Evolutionary conservation across 495 filamentous ascomycete genomes (phyloP).

Genomic region (Penicillium fimorum): DNA sequence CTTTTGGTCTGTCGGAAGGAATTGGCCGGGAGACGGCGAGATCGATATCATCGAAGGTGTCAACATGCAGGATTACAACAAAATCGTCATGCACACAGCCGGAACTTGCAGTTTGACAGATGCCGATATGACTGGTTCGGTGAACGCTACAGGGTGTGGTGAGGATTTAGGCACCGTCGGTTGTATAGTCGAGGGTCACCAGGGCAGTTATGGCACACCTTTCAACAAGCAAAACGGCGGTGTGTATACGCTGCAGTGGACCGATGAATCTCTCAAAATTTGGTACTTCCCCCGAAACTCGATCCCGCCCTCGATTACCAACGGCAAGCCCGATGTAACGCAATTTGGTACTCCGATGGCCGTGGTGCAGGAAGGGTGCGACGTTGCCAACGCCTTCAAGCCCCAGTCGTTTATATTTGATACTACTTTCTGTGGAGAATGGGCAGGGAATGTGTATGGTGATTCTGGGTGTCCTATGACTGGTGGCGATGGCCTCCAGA

Average conservation of each 20-base stretch:
- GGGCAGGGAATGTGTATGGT: slow-evolving; percentile 66
- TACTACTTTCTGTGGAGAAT: slow-evolving; percentile 85
- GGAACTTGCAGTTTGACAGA: slow-evolving; percentile 60
- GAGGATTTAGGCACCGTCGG: slow-evolving; percentile 52
- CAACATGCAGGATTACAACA: slow-evolving; percentile 61
- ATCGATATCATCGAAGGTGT: slow-evolving; percentile 93
- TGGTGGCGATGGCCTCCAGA: slow-evolving; percentile 37
- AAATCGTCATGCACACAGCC: slow-evolving; percentile 73
- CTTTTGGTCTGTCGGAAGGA: slow-evolving; percentile 70
- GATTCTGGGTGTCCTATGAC: slow-evolving; percentile 40
- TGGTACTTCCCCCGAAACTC: slow-evolving; percentile 71
- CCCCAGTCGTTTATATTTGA: slow-evolving; percentile 77
- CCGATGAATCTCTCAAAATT: slow-evolving; percentile 60
- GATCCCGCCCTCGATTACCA: slow-evolving; percentile 58
- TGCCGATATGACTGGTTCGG: slow-evolving; percentile 46
- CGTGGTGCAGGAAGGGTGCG: slow-evolving; percentile 60
- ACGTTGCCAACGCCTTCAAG: slow-evolving; percentile 64
- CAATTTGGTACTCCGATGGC: slow-evolving; percentile 68
- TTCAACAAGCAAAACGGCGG: slow-evolving; percentile 77
- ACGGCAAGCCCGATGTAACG: slow-evolving; percentile 57
- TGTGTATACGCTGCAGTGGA: slow-evolving; percentile 79
- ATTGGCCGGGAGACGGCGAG: slow-evolving; percentile 80
- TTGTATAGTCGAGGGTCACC: slow-evolving; percentile 41
- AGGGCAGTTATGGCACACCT: slow-evolving; percentile 61
- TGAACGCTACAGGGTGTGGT: slow-evolving; percentile 55